Base-by-base conservation (phyloP, 371 early-diverging fungal species). In the Syncephalastrum monosporum region DNA sequence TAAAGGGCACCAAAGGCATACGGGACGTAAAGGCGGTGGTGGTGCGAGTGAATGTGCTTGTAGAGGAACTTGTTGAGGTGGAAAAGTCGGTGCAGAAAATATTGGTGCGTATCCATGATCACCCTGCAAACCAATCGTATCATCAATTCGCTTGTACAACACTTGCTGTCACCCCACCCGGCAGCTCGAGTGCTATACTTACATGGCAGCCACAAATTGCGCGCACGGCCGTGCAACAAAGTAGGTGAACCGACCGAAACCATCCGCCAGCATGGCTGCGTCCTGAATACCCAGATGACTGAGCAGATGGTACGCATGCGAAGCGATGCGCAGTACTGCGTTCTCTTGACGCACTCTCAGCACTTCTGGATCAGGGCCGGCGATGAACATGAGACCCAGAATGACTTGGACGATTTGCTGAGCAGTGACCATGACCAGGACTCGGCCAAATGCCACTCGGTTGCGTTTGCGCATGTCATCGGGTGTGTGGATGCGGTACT, bases 1-100 rank as follows among this genome's bases (percentile, higher is more conserved):
- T 91, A 91, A 33, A 91, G 79, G 17, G 91, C 91, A 13, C 89
- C 91, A 70, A 84, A 88, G 4, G 91, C 87, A 67, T 86, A 91
- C 19, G 89, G 87, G 7, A 83, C 86, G 50, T 89, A 88, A 17
- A 91, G 69, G 27, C 86, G 83, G 60, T 91, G 91, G 61, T 91
- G 91, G 51, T 84, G 82, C 29, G 87, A 86, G 62, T 91, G 91
- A 56, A 91, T 77, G 57, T 81, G 75, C 59, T 85, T 82, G 74
- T 91, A 91, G 25, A 91, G 75, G 41, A 75, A 85, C 53, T 79
- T 82, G 64, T 84, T 85, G 45, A 71, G 67, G 72, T 91, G 91
- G 70, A 84, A 83, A 46, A 82, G 72, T 47, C 90, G 84, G 65
- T 91, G 91, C 51, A 90, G 76, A 73, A 89, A 88, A 72, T 91